Base-by-base conservation (phyloP, 768 basidiomycete species). In the Cubamyces sp. region DNA sequence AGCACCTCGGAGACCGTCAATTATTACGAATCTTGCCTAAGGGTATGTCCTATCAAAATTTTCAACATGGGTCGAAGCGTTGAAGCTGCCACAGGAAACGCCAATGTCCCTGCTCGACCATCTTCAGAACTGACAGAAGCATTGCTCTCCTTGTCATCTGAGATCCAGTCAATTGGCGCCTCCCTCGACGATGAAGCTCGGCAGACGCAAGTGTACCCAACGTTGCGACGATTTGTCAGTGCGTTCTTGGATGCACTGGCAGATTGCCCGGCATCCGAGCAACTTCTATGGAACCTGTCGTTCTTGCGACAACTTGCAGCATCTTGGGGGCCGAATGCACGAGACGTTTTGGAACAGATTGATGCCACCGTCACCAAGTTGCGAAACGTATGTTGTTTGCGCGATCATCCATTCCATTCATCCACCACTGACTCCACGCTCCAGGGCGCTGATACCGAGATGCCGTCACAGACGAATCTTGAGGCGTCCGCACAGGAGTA, bases 121-220 rank as follows among this genome's bases (percentile, higher is more conserved):
- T 88, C 88, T 39, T 71, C 82, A 50, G 71, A 75, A 45, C 77
- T 90, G 53, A 75, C 87, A 59, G 77, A 82, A 45, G 82, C 84
- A 18, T 71, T 92, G 54, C 71, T 86, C 47, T 71, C 77, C 0
- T 73, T 92, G 18, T 83, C 83, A 34, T 76, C 78, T 15, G 79
- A 81, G 3, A 73, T 87, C 53, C 83, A 84, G 66, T 77, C 81
- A n/a, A 72, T 91, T 14, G 86, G 85, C 1, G 71, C 83, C 51
- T 74, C 78, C 45, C 74, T 76, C 54, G 73, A 79, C 46, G 71
- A 72, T 21, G 53, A 49, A 1, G 60, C 52, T 19, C 47, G 54
- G 23, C 37, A 37, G 28, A 47, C 11, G 34, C 26, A 60, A 54
- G 60, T 51, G 21, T 41, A 48, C 48, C 37, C 52, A 26, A 50